Evolutionary conservation across 1,139 yeast genomes (phyloP).

Genomic region (Saccharomyces hybrid): DNA sequence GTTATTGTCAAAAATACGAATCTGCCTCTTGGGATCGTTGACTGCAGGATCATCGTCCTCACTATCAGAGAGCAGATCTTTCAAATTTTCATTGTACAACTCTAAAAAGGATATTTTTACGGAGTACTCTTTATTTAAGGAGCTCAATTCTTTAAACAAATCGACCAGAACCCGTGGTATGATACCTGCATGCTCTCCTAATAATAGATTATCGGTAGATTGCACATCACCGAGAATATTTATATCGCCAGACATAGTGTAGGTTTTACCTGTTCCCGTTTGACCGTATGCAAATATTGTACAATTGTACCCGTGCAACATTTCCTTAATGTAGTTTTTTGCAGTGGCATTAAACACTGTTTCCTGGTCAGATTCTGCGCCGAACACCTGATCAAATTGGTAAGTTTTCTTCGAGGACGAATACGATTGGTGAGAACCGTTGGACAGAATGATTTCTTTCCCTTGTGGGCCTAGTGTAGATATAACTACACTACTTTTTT

Average conservation of each 20-base stretch:
- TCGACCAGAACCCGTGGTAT: conserved; percentile 56
- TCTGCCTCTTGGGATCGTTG: conserved; percentile 1
- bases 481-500: conserved; percentile 61
- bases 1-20: neutral
- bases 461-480: conserved; percentile 31
- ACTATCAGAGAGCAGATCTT: conserved; percentile 40
- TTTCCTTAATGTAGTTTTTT: conserved; percentile 49
- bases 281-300: conserved; percentile 85
- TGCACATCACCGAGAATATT: conserved; percentile 19
- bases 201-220: conserved; percentile 17
- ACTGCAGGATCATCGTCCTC: neutral
- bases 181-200: conserved; percentile 49
- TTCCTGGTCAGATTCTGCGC: conserved; percentile 64
- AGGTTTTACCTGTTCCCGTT: conserved; percentile 84
- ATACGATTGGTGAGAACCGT: conserved; percentile 16
- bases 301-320: conserved; percentile 59
- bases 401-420: conserved; percentile 40
- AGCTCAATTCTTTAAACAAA: conserved; percentile 40
- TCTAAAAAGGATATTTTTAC: conserved; percentile 67
- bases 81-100: conserved; percentile 64
- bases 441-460: conserved; percentile 33
- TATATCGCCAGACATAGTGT: conserved; percentile 76
- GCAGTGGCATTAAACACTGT: conserved; percentile 54
- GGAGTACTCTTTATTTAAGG: conserved; percentile 41
- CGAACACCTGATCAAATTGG: conserved; percentile 61